Evolutionary conservation across 371 early-diverging fungal species (phyloP), one percentile per base, ranked within the genome.

Genomic region (Phascolomyces articulosus): DNA sequence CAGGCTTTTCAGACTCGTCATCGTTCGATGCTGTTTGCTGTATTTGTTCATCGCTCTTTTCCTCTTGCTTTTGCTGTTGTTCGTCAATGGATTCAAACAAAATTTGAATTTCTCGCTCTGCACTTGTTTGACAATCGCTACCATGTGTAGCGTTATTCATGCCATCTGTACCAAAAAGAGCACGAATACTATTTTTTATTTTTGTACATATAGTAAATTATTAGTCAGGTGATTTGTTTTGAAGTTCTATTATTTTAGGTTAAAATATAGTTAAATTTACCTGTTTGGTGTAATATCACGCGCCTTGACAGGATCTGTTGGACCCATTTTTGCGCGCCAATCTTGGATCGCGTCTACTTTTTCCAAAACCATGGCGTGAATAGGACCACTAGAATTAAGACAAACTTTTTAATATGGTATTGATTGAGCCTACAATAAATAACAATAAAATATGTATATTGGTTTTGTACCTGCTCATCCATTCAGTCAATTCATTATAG

Each of bases 401-500:
- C 34, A 11, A 34, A 34, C n/a, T n/a, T n/a, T n/a, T n/a, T n/a
- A n/a, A n/a, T n/a, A n/a, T n/a, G n/a, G n/a, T n/a, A n/a, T n/a
- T n/a, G n/a, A n/a, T n/a, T n/a, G n/a, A n/a, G n/a, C n/a, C n/a
- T n/a, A n/a, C n/a, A n/a, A n/a, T n/a, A n/a, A n/a, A n/a, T n/a
- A n/a, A n/a, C n/a, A n/a, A n/a, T n/a, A n/a, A n/a, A n/a, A n/a
- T n/a, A n/a, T n/a, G n/a, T n/a, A n/a, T n/a, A n/a, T n/a, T n/a
- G n/a, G n/a, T n/a, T n/a, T n/a, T n/a, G n/a, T 44, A 44, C 90
- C 89, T 87, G 63, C 87, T 87, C 89, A 95, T 93, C 87, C 91
- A 94, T 0, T 58, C 60, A 2, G 85, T 84, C n/a, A 95, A 78
- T 16, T 92, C 87, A 13, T 83, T 75, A 64, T 78, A 95, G 65